Base-by-base conservation (phyloP, 306 rosid genomes). In the Heteromeles arbutifolia region DNA sequence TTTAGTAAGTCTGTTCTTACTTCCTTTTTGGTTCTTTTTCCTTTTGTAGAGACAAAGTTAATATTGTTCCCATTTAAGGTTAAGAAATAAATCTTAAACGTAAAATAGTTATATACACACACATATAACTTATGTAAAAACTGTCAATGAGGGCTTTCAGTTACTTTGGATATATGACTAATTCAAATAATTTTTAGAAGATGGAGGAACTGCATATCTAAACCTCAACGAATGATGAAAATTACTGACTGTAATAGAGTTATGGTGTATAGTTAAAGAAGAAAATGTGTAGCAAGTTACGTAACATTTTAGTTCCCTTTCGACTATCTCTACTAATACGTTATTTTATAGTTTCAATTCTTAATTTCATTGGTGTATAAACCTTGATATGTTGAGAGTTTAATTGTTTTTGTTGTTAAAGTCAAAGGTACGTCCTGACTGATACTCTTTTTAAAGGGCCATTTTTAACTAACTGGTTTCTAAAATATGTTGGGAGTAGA, bases 1-100 rank as follows among this genome's bases (percentile, higher is more conserved):
- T 96, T 88, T 87, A 96, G 99, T 96, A 86, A 82, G 99, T 79
- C 37, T 26, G 64, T 65, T 29, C 45, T 32, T 29, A 29, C 29
- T 44, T 57, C 0, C 2, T 10, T 37, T 64, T 34, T 45, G 11
- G 21, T 17, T 48, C 54, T 17, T 17, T 48, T 48, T 48, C 54
- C 54, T 17, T 50, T 50, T 50, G 54, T 50, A 15, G 8, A 17
- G 54, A 15, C 54, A 50, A 50, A 50, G 54, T 61, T 26, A 25
- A 25, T 61, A n/a, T 12, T 3, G 28, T n/a, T 57, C 14, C 24
- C 14, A 6, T 21, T 56, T 21, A 4, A n/a, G 14, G 62, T 57
- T 57, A n/a, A 3, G 54, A 48, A 48, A 48, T 48, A 48, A 48
- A 48, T 48, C 54, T 1, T 48, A 48, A 48, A 48, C 18, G 54